A percentile compares a stretch with the other conserved stretches of the same genome.
Evolutionary conservation across 768 basidiomycete genomes (phyloP).

Genomic region (Naganishia kalamii): DNA sequence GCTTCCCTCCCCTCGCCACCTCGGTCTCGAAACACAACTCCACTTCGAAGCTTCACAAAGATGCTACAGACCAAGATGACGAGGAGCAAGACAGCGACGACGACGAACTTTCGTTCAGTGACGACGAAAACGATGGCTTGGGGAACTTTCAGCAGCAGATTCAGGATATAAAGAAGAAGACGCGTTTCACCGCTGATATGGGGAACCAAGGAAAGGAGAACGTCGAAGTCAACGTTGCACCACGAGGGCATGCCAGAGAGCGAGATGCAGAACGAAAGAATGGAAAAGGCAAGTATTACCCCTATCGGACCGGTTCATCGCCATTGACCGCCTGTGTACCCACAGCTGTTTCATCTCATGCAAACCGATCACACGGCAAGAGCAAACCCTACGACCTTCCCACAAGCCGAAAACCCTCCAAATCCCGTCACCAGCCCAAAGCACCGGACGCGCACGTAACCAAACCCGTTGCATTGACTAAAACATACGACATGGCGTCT

Average conservation of each 20-base stretch:
- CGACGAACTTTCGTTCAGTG: neutral
- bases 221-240: neutral
- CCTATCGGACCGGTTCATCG: neutral
- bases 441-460: neutral
- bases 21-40: neutral
- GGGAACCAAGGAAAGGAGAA: neutral
- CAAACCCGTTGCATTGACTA: neutral
- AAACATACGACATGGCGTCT: neutral
- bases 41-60: neutral
- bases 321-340: neutral
- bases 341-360: neutral
- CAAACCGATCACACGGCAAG: neutral
- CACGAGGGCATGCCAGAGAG: neutral
- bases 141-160: neutral
- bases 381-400: neutral
- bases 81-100: neutral
- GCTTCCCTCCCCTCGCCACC: neutral
- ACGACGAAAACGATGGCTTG: neutral
- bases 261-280: neutral
- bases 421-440: neutral
- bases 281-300: neutral
- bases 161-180: neutral
- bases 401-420: neutral
- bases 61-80: neutral
- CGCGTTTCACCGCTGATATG: neutral